Evolutionary conservation across 345 rosid species (phyloP).

Genomic region (Melaleuca quinquenervia): DNA sequence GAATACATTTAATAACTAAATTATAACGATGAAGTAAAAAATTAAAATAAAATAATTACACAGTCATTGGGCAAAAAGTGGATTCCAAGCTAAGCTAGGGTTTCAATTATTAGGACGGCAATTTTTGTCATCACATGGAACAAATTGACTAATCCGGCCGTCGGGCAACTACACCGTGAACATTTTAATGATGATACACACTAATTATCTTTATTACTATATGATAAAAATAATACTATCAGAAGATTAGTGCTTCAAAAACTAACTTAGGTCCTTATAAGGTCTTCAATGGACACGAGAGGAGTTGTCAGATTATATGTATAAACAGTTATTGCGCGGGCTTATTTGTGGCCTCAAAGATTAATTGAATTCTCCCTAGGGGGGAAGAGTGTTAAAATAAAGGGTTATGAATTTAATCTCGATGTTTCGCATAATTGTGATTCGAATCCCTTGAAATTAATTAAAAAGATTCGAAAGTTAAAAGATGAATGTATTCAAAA

Average conservation of each 20-base stretch:
- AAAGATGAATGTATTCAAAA: background rate
- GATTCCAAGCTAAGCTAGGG: background rate
- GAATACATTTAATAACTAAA: background rate
- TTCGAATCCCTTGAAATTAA: background rate
- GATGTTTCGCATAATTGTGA: background rate
- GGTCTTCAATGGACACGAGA: background rate
- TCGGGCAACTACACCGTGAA: background rate
- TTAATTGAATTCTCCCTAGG: background rate
- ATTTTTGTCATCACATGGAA: background rate
- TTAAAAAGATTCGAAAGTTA: background rate
- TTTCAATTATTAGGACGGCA: background rate
- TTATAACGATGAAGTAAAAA: background rate
- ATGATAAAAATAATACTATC: background rate
- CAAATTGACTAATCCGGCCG: background rate
- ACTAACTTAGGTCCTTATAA: background rate
- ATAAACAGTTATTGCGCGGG: background rate
- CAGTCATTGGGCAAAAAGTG: background rate
- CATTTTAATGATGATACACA: background rate
- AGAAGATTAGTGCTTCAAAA: background rate
- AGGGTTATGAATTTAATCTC: background rate
- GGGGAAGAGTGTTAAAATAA: background rate
- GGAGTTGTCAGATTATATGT: background rate
- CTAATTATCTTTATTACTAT: background rate
- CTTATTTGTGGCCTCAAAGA: background rate
- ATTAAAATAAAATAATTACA: background rate